phyloP scores from a whole-genome alignment of 2,329 filamentous ascomycete species.

The Diaporthe sp. region DNA sequence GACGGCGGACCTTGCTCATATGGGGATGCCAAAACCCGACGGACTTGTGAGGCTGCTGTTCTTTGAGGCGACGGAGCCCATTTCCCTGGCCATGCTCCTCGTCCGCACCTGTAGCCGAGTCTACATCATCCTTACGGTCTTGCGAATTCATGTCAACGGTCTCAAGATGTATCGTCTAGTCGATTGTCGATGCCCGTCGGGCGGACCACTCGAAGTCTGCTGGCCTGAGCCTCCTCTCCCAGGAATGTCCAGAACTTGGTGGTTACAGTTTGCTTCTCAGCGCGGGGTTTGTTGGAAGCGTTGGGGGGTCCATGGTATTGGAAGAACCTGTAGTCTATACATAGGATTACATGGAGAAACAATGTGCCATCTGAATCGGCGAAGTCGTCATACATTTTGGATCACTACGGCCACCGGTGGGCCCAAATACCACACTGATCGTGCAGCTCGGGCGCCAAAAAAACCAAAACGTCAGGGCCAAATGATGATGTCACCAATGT shows the following conservation, averaged over 20 bases:
- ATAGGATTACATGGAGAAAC: background rate
- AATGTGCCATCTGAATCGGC: background rate
- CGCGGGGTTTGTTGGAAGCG: rapidly evolving
- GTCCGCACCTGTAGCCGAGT: background rate
- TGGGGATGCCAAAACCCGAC: slow-evolving; percentile 62
- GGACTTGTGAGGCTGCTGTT: slow-evolving; percentile 46
- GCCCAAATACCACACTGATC: background rate
- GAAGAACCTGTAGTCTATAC: background rate
- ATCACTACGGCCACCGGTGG: background rate
- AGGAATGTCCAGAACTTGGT: background rate
- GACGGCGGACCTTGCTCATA: slow-evolving; percentile 47
- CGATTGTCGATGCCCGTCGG: background rate
- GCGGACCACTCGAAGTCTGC: background rate
- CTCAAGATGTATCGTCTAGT: background rate
- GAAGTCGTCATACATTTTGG: slow-evolving; percentile 14
- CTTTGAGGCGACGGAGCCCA: slow-evolving; percentile 11
- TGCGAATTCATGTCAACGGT: background rate
- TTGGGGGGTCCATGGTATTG: background rate
- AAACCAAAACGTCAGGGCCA: background rate
- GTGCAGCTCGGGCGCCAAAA: slow-evolving; percentile 1
- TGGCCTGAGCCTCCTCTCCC: background rate
- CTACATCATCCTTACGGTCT: background rate
- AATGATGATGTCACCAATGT: slow-evolving; percentile 18
- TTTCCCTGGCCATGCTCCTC: background rate
- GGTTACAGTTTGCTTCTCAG: too few relatives aligned